Evolutionary conservation across 2,329 filamentous ascomycete genomes (phyloP), one percentile per base, ranked within the genome.

Genomic region (Arthroderma sp.): DNA sequence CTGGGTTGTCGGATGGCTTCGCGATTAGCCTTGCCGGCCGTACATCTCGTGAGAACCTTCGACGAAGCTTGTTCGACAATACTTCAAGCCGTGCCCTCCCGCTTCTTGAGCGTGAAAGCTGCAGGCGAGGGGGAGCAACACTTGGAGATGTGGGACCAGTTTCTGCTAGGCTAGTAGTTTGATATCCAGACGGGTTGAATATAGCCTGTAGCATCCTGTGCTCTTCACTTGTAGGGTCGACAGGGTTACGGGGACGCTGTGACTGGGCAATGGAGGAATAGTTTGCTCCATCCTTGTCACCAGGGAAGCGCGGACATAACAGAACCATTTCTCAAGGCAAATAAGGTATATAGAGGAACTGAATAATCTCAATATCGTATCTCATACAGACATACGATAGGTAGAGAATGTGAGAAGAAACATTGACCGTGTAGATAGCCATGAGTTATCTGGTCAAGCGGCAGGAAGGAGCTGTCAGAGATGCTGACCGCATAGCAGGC

Each of bases 11-110:
- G n/a, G 41, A 11, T 36, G 29, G 44, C 27, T 40, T 51, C 6
- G 49, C 47, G 32, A 39, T 41, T 11, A 46, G 51, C 10, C 45
- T 49, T 5, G 47, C 50, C 5, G 50, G 32, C 47, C 51, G 55
- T 31, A 53, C 53, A 38, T 64, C 60, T 46, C 55, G 51, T 9
- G 63, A 63, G 39, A 65, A 56, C 9, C 58, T 56, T 37, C 51
- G 56, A 10, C 61, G 62, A 11, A 65, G 44, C 29, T 39, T 50
- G 41, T 51, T 50, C 3, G 61, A 58, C 7, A 64, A 29, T 7
- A 38, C 41, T 9, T 29, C 44, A 30, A 52, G 32, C 29, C 49
- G 47, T 6, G 36, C 31, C 27, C 30, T 36, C 7, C 36, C 30
- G 6, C 11, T 43, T 15, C 29, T 45, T 32, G 41, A 43, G 31